Evolutionary conservation across 2,329 filamentous ascomycete genomes (phyloP).

Genomic region (Penicillium sp.): DNA sequence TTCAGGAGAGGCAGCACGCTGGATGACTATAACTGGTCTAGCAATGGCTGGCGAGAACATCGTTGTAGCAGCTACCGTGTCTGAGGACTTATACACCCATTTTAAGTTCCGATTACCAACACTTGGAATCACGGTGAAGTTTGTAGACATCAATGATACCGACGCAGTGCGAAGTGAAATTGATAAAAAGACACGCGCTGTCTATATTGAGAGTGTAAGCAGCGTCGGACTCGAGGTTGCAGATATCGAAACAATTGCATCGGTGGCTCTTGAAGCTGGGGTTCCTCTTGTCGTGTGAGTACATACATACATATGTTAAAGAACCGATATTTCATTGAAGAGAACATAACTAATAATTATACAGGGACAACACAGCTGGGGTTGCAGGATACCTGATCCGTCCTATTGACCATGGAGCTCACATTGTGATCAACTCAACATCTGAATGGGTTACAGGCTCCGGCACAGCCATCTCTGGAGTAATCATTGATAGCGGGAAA

Average conservation of each 20-base stretch:
- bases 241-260: conserved; percentile 76
- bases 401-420: conserved; percentile 80
- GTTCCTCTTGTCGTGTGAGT: conserved; percentile 56
- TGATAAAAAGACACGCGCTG: conserved; percentile 82
- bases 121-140: conserved; percentile 77
- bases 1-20: conserved; percentile 80
- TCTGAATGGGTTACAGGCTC: conserved; percentile 94
- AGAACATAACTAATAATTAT: background rate
- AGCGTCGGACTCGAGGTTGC: conserved; percentile 87
- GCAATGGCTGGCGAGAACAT: conserved; percentile 84
- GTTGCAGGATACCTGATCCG: conserved; percentile 80
- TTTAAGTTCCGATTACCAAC: conserved; percentile 80
- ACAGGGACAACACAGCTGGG: conserved; percentile 76
- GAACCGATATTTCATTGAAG: background rate
- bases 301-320: background rate
- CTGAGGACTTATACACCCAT: conserved; percentile 92
- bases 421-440: conserved; percentile 84
- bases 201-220: conserved; percentile 84
- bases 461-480: conserved; percentile 78
- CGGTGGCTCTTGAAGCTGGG: conserved; percentile 68
- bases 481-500: conserved; percentile 78
- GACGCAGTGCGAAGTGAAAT: conserved; percentile 73
- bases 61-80: conserved; percentile 77
- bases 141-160: conserved; percentile 70
- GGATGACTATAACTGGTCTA: conserved; percentile 75